Evolutionary conservation across 768 basidiomycete species (phyloP).

Genomic region (Trametes elegans): DNA sequence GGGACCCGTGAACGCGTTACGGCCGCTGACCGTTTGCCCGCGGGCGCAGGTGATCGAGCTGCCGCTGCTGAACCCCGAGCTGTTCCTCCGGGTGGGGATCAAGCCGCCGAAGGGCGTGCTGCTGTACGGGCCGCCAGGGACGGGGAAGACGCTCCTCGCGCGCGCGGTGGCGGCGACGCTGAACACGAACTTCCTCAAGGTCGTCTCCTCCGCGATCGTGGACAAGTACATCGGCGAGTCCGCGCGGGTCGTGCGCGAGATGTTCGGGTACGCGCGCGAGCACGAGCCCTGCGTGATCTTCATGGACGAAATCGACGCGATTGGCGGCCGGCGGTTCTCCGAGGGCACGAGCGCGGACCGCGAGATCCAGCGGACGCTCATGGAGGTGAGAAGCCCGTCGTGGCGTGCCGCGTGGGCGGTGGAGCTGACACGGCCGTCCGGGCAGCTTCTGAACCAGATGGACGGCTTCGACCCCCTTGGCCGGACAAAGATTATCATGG

Average conservation of each 20-base stretch:
- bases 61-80: conserved; percentile 89
- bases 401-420: not conserved
- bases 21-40: not conserved
- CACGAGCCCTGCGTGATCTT: conserved; percentile 99
- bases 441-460: conserved; percentile 95
- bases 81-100: conserved; percentile 95
- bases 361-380: conserved; percentile 97
- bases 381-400: conserved; percentile 66
- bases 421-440: not conserved
- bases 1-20: not conserved
- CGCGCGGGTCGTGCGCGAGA: conserved; percentile 93
- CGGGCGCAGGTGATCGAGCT: conserved; percentile 83
- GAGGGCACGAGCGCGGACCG: conserved; percentile 98
- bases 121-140: conserved; percentile 94
- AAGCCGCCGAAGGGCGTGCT: conserved; percentile 95
- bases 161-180: conserved; percentile 95
- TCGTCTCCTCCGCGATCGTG: conserved; percentile 96
- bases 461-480: conserved; percentile 99
- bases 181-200: conserved; percentile 96
- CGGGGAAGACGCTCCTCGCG: conserved; percentile 93
- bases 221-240: conserved; percentile 99
- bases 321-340: conserved; percentile 85
- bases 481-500: conserved; percentile 96
- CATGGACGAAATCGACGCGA: conserved; percentile 98
- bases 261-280: conserved; percentile 97